These are phyloP conservation scores for Eutrema japonicum DNA, from an alignment of 345 rosid species.

Conservation along the genomic window DNA sequence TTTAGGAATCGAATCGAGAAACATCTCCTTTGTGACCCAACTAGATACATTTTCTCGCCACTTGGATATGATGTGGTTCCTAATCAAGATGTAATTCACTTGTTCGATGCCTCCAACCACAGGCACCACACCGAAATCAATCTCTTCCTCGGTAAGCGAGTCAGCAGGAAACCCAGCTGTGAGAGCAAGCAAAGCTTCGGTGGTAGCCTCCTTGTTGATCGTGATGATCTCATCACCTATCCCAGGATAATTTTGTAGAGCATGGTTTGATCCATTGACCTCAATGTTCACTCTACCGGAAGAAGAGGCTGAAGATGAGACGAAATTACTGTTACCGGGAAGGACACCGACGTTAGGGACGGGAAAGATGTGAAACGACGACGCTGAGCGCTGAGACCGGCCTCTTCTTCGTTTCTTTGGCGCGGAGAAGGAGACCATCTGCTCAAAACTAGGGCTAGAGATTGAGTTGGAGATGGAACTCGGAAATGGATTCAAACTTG, in stretches of 20 bases:
- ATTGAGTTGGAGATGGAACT: conserved; percentile 30
- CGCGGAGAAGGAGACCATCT: conserved; percentile 62
- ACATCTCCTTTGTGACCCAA: conserved; percentile 84
- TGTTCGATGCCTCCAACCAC: conserved; percentile 91
- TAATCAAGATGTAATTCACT: conserved; percentile 87
- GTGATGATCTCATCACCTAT: conserved; percentile 86
- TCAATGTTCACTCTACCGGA: conserved; percentile 30
- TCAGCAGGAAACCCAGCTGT: conserved; percentile 97
- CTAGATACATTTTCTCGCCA: conserved; percentile 79
- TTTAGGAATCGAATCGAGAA: conserved; percentile 63
- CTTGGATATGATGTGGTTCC: conserved; percentile 84
- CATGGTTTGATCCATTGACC: conserved; percentile 23
- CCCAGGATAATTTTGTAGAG: conserved; percentile 39
- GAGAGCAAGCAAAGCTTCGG: conserved; percentile 85
- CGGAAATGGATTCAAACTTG: conserved; percentile 36
- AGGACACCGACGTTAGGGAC: conserved; percentile 31
- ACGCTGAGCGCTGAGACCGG: conserved; percentile 67
- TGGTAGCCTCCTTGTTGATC: conserved; percentile 85
- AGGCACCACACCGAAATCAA: conserved; percentile 79
- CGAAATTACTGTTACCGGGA: conserved; percentile 28
- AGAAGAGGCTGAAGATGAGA: conserved; percentile 39
- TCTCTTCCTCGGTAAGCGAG: conserved; percentile 85
- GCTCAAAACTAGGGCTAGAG: conserved; percentile 43
- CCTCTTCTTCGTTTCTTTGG: conserved; percentile 92
- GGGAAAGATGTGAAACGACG: conserved; percentile 50